phyloP scores from a whole-genome alignment of 129 eudicot genomes.

The Glebionis coronaria region DNA sequence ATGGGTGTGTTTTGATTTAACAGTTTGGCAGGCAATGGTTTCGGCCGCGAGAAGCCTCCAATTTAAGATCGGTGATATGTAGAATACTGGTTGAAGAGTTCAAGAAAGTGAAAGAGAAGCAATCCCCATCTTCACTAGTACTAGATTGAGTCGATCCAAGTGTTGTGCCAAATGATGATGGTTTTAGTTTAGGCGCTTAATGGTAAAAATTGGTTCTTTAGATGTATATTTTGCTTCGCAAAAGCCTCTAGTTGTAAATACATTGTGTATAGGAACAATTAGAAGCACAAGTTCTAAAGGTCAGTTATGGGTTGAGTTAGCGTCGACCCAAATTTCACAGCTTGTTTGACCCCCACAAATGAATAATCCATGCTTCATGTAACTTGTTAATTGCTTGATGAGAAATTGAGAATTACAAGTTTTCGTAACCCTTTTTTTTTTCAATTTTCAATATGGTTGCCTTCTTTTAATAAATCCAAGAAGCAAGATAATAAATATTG shows the following conservation, averaged over 20 bases:
- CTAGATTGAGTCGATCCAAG: not conserved
- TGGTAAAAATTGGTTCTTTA: constrained; percentile 18
- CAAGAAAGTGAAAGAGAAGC: constrained; percentile 36
- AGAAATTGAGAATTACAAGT: not conserved
- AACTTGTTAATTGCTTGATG: not conserved
- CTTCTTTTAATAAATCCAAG: no score
- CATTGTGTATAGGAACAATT: constrained; percentile 34
- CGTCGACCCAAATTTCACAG: not conserved
- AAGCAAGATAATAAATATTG: no score
- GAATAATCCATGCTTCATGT: constrained; percentile 12
- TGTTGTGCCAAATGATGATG: constrained; percentile 2
- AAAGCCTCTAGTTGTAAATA: constrained; percentile 24
- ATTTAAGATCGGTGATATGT: constrained; percentile 50
- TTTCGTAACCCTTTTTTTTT: no score
- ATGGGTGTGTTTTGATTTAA: constrained; percentile 16
- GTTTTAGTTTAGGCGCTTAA: constrained; percentile 17
- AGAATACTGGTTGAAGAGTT: constrained; percentile 48
- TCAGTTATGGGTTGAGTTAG: constrained; percentile 3
- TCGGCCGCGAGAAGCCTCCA: constrained; percentile 69
- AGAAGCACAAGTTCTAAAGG: not conserved
- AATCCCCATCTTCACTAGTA: constrained; percentile 7
- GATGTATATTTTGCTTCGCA: constrained; percentile 22
- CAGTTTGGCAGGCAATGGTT: constrained; percentile 88
- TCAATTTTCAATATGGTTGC: no score
- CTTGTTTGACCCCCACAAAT: not conserved